Evolutionary conservation across 176 grass and related monocot species (phyloP), one percentile per base, ranked within the genome.

Genomic region (Carex littledalei): DNA sequence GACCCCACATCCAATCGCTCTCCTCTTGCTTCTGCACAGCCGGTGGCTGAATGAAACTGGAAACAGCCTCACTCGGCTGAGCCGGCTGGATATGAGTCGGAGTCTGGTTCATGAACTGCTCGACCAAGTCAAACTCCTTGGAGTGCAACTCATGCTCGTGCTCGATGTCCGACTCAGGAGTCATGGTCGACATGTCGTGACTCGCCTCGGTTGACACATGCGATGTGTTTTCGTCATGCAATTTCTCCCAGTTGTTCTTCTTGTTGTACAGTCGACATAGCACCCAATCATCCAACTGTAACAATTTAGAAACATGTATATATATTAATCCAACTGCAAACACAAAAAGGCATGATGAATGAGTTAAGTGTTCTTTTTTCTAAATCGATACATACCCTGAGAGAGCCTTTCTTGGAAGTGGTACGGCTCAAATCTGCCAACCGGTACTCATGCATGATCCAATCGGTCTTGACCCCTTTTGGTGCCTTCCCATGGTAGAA

Each of bases 381-480:
- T 14, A 41, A 11, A 61, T 3, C 6, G 5, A 68, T 66, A 65
- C 37, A 50, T 86, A 89, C 87, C 83, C 78, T 89, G 16, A 89
- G 43, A 68, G 21, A 65, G 84, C 87, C 87, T 70, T 89, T 87
- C 60, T 87, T 89, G 9, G 49, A 85, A 47, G 87, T 8, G 18
- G 63, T 74, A 10, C 87, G 76, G 22, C 80, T 86, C 53, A 70
- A 35, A 76, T 85, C 87, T 0, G 77, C 87, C 64, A 89, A 43
- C 41, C 87, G 84, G 76, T 86, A 89, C 37, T 89, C 87, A 20
- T 89, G 87, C 87, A 89, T 86, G 87, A 89, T 89, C 87, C 87
- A 89, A 52, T 89, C 87, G 1, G 87, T 89, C 37, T 89, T 89
- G 0, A 49, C 57, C 5, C 87, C 87, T 67, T 85, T 81, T 7